Conservation (phyloP, 2,329 filamentous ascomycete genomes). For the Incumbomyces lentus region DNA sequence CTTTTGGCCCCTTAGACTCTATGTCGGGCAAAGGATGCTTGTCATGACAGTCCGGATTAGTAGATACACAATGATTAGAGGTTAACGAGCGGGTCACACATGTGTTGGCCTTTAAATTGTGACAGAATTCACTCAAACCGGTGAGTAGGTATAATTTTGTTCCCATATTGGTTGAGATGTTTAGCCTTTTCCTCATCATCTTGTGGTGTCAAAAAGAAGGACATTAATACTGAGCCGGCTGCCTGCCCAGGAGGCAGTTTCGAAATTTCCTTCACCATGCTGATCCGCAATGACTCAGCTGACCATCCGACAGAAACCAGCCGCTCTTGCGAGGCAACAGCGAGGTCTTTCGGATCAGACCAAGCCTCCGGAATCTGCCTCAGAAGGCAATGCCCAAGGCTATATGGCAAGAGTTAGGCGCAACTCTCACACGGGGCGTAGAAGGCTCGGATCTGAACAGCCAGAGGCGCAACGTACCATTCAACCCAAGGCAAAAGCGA, state of each 20-base stretch:
- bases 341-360: not conserved
- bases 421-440: conserved; percentile 4
- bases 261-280: not conserved
- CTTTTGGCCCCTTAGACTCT: not conserved
- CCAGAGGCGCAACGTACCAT: conserved; percentile 5
- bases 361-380: conserved; percentile 1
- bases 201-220: not conserved
- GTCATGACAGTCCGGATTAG: not conserved
- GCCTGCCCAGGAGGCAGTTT: conserved; percentile 1
- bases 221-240: not conserved
- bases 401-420: conserved; percentile 9
- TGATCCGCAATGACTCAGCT: conserved; percentile 4
- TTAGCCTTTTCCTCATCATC: no score
- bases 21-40: not conserved
- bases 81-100: not conserved
- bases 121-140: not conserved
- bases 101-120: not conserved
- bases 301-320: conserved; percentile 4
- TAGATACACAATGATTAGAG: not conserved
- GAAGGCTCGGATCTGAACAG: conserved; percentile 6
- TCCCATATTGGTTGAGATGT: no score
- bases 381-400: conserved; percentile 6
- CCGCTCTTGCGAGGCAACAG: not conserved
- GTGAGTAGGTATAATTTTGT: not conserved
- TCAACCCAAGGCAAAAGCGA: conserved; percentile 3